A percentile compares a stretch with the other conserved stretches of the same genome.
Conservation (phyloP, 495 filamentous ascomycete genomes). For the Talaromyces trachyspermus region DNA sequence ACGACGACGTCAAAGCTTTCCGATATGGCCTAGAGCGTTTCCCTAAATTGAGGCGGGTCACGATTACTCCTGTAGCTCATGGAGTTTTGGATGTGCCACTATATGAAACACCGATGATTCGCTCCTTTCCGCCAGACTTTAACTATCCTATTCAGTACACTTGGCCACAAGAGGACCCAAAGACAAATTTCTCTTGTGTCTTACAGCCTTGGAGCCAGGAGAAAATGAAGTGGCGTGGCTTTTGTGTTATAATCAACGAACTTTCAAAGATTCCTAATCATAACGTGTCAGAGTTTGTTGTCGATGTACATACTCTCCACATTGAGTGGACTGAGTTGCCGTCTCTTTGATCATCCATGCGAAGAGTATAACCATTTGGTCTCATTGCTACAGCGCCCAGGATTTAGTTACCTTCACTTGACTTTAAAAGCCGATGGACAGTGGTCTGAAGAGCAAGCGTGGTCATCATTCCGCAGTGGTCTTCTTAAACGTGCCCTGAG, state of each 20-base stretch:
- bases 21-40: slow-evolving; percentile 19
- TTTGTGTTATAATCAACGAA: slow-evolving; percentile 13
- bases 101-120: slow-evolving; percentile 28
- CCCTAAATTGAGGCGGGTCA: slow-evolving; percentile 16
- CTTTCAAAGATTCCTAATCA: slow-evolving; percentile 10
- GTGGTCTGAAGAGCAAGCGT: not conserved
- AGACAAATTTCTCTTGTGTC: slow-evolving; percentile 9
- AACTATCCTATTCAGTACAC: slow-evolving; percentile 25
- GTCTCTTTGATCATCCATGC: slow-evolving; percentile 16
- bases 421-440: not conserved
- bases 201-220: slow-evolving; percentile 5
- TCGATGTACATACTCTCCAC: slow-evolving; percentile 13
- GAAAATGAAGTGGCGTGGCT: slow-evolving; percentile 17
- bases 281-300: slow-evolving; percentile 14
- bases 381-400: not conserved
- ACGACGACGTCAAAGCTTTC: slow-evolving; percentile 16
- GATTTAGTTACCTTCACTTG: not conserved
- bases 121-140: slow-evolving; percentile 20
- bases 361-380: slow-evolving; percentile 15
- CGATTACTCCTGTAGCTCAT: slow-evolving; percentile 23
- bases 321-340: slow-evolving; percentile 14
- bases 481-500: not conserved
- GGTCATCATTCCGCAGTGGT: slow-evolving; percentile 2
- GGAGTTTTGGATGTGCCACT: slow-evolving; percentile 20
- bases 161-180: slow-evolving; percentile 14